These are phyloP conservation scores for Xylaria sp. DNA, from an alignment of 2,329 filamentous ascomycete genomes.

Conservation along the genomic window DNA sequence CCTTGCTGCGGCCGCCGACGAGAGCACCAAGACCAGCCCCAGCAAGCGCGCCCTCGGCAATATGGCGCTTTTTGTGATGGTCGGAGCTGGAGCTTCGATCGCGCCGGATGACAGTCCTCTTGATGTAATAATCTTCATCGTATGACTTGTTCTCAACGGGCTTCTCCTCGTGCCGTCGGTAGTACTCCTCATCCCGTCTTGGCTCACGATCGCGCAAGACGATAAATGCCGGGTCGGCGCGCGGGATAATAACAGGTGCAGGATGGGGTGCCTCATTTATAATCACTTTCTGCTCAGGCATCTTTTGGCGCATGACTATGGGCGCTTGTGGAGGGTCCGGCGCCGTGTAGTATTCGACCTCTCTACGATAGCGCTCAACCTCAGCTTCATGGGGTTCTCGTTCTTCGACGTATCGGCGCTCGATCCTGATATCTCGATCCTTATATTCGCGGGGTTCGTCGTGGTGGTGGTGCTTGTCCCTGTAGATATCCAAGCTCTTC, in stretches of 20 bases:
- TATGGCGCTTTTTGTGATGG: conserved; percentile 66
- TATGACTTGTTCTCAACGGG: conserved; percentile 54
- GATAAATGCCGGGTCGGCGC: conserved; percentile 58
- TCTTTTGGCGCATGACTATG: conserved; percentile 67
- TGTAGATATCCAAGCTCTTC: conserved; percentile 58
- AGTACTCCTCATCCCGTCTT: conserved; percentile 42
- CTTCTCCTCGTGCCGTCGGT: conserved; percentile 50
- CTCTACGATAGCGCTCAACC: conserved; percentile 69
- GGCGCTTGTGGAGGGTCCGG: conserved; percentile 61
- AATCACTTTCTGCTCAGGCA: conserved; percentile 69
- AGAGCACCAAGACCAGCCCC: conserved; percentile 72
- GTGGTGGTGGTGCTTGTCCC: conserved; percentile 38
- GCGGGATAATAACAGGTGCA: conserved; percentile 62
- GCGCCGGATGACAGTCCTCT: conserved; percentile 59
- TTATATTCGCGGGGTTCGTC: conserved; percentile 46
- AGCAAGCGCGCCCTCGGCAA: conserved; percentile 73
- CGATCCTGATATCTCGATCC: conserved; percentile 48
- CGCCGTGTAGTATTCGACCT: conserved; percentile 71
- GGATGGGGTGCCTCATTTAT: conserved; percentile 67
- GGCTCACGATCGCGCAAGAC: conserved; percentile 56
- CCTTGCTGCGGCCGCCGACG: conserved; percentile 63
- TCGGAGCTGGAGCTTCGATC: conserved; percentile 63
- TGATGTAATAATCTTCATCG: conserved; percentile 60
- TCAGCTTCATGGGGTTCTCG: conserved; percentile 53
- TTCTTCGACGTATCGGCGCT: conserved; percentile 48